A percentile compares a stretch with the other conserved stretches of the same genome.
Evolutionary conservation across 345 rosid genomes (phyloP).

Genomic region (Gossypium ekmanianum): DNA sequence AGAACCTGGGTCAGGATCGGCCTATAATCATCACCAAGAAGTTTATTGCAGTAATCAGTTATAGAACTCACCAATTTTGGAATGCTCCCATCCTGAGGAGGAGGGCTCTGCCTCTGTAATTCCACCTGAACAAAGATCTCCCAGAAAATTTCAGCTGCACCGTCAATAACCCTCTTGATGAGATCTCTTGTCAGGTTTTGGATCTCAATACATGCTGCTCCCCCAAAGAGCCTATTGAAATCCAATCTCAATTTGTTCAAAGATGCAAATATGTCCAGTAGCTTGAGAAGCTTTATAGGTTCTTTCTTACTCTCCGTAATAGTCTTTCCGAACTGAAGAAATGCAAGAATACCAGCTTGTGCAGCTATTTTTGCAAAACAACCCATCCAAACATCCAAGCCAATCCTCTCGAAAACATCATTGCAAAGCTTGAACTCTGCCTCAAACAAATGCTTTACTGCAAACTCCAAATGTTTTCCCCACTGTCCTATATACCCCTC

Average conservation of each 20-base stretch:
- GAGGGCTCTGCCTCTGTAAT: constrained; percentile 69
- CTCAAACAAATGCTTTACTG: constrained; percentile 93
- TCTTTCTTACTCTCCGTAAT: constrained; percentile 90
- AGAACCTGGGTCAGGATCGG: constrained; percentile 77
- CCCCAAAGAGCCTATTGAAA: constrained; percentile 93
- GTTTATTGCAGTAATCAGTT: constrained; percentile 82
- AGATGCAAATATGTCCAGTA: constrained; percentile 80
- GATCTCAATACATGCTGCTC: constrained; percentile 84
- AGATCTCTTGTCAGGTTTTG: constrained; percentile 94
- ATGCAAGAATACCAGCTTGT: constrained; percentile 89
- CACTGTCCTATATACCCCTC: constrained; percentile 46
- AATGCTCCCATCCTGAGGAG: constrained; percentile 81
- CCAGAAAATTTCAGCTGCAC: constrained; percentile 94
- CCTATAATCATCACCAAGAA: constrained; percentile 75
- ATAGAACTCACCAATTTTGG: constrained; percentile 78
- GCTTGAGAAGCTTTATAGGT: constrained; percentile 85
- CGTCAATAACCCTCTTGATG: constrained; percentile 77
- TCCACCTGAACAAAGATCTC: constrained; percentile 88
- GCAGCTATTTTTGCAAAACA: constrained; percentile 97
- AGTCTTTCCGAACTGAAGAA: constrained; percentile 93
- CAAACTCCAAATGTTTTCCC: constrained; percentile 83
- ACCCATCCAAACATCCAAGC: constrained; percentile 84
- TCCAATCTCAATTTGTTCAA: constrained; percentile 83
- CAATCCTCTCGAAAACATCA: constrained; percentile 87
- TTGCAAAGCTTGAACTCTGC: constrained; percentile 90